Evolutionary conservation across 164 flowering plant genomes (phyloP).

Genomic region (Chloranthus sessilifolius): DNA sequence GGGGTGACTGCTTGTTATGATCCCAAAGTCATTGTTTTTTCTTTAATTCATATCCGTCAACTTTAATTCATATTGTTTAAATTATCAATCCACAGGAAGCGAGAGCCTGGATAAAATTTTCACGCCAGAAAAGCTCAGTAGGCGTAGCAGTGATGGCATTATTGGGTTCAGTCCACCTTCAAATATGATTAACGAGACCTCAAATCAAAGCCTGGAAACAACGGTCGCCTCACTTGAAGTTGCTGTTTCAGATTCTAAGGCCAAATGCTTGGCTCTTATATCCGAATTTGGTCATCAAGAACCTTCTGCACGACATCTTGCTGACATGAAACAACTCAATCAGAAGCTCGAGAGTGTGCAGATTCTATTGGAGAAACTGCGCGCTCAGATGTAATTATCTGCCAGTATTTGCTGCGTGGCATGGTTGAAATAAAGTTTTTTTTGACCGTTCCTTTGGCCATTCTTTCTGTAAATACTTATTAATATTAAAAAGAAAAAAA

Average conservation of each 20-base stretch:
- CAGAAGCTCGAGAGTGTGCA: constrained; percentile 67
- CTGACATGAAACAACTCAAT: constrained; percentile 39
- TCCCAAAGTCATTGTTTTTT: too few species aligned
- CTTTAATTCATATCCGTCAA: too few species aligned
- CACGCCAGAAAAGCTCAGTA: constrained; percentile 43
- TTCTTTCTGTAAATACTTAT: constrained; percentile 47
- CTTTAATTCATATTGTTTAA: too few species aligned
- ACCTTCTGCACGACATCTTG: constrained; percentile 26
- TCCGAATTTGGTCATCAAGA: constrained; percentile 29
- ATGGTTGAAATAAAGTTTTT: constrained; percentile 17
- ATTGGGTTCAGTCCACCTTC: constrained; percentile 25
- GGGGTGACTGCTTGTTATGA: too few species aligned
- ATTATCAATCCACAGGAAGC: constrained; percentile 60
- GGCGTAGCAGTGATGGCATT: constrained; percentile 30
- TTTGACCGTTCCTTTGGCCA: constrained; percentile 15
- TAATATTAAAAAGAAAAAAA: too few species aligned
- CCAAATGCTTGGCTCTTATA: constrained; percentile 53
- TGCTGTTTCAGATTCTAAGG: constrained; percentile 56
- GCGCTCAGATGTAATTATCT: constrained; percentile 36
- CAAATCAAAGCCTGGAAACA: constrained; percentile 31
- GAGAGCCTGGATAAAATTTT: constrained; percentile 73
- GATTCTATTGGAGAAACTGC: constrained; percentile 41
- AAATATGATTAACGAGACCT: constrained; percentile 20
- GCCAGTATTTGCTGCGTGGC: not conserved
- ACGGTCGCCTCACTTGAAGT: constrained; percentile 69